A percentile compares a stretch with the other conserved stretches of the same genome.
phyloP scores from a whole-genome alignment of 2,329 filamentous ascomycete species.

The Zymoseptoria pseudotritici region DNA sequence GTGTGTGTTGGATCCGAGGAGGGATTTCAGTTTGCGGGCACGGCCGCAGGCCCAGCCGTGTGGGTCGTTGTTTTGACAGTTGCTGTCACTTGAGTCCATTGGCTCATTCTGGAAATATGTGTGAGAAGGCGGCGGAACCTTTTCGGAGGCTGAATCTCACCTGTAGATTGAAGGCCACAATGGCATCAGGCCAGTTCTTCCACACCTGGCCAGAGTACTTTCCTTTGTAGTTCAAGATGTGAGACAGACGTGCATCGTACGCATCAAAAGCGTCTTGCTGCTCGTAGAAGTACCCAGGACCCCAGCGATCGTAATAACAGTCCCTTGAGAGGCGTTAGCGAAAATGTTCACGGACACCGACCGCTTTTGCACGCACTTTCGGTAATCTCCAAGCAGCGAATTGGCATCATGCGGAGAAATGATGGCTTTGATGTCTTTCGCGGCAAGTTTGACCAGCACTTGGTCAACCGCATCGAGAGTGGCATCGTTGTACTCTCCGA shows the following conservation, averaged over 20 bases:
- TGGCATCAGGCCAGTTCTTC: slow-evolving; percentile 10
- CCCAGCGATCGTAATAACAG: slow-evolving; percentile 3
- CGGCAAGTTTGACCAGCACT: slow-evolving; percentile 3
- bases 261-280: slow-evolving; percentile 3
- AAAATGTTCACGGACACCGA: neutral
- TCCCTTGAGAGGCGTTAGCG: neutral
- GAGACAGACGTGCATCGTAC: slow-evolving; percentile 5
- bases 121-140: no score
- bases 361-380: neutral
- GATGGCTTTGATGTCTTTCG: slow-evolving; percentile 6
- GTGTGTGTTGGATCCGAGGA: neutral
- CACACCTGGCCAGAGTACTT: slow-evolving; percentile 7
- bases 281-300: slow-evolving; percentile 5
- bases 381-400: slow-evolving; percentile 3
- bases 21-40: neutral
- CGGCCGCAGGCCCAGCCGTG: neutral
- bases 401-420: slow-evolving; percentile 7
- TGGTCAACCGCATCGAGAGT: slow-evolving; percentile 4
- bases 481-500: slow-evolving; percentile 3
- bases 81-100: neutral
- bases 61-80: neutral
- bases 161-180: slow-evolving; percentile 9
- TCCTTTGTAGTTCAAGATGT: slow-evolving; percentile 7
- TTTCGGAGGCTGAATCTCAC: no score
- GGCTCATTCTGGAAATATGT: neutral